Conservation (phyloP, 2,329 filamentous ascomycete genomes). For the Ophiostoma sp. region DNA sequence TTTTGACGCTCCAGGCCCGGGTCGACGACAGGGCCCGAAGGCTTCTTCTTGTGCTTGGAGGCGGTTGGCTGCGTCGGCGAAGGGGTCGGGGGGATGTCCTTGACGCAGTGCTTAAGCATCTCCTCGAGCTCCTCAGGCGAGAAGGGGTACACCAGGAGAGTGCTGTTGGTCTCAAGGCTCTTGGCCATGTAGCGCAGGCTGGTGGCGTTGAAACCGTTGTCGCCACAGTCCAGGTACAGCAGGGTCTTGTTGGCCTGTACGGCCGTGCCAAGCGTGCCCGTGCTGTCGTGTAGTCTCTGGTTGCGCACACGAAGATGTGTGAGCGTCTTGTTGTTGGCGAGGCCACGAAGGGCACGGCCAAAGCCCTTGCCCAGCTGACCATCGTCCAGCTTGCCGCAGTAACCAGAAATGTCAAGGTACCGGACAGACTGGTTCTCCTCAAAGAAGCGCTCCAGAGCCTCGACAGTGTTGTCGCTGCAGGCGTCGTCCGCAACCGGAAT, state of each 20-base stretch:
- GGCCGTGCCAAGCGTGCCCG: conserved; percentile 53
- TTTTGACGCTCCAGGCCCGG: conserved; percentile 31
- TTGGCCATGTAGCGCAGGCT: conserved; percentile 50
- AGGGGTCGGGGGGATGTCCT: conserved; percentile 29
- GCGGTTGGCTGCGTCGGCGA: conserved; percentile 13
- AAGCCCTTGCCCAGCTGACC: conserved; percentile 56
- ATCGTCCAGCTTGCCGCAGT: conserved; percentile 58
- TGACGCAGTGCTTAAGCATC: conserved; percentile 32
- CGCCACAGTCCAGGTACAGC: conserved; percentile 55
- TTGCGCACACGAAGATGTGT: conserved; percentile 56
- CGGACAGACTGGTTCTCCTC: conserved; percentile 51
- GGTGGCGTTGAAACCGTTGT: conserved; percentile 56
- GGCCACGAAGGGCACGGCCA: conserved; percentile 46
- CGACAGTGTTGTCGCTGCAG: conserved; percentile 48
- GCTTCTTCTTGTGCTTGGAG: conserved; percentile 27
- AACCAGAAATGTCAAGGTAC: conserved; percentile 59
- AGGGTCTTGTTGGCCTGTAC: conserved; percentile 52
- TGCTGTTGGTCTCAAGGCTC: conserved; percentile 45
- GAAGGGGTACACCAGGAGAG: conserved; percentile 47
- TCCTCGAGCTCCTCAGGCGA: conserved; percentile 34
- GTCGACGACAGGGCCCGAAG: conserved; percentile 23
- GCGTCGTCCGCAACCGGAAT: conserved; percentile 39
- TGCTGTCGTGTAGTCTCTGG: conserved; percentile 56
- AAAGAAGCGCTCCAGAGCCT: conserved; percentile 53
- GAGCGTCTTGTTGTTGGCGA: conserved; percentile 37